A percentile compares a stretch with the other conserved stretches of the same genome.
phyloP scores from a whole-genome alignment of 768 basidiomycete species.

The Cystofilobasidium capitatum region DNA sequence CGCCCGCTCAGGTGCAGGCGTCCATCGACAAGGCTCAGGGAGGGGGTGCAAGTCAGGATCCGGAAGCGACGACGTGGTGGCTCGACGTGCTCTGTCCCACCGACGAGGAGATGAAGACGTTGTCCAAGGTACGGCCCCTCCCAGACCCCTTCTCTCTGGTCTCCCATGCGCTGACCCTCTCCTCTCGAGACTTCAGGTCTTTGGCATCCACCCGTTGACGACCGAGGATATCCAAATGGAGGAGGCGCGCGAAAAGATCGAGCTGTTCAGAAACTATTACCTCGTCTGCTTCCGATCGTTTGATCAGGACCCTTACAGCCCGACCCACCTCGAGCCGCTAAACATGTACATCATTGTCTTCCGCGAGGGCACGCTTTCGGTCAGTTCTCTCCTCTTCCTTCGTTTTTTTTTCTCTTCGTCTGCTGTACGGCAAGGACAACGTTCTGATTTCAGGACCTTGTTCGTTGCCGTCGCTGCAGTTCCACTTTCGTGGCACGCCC shows the following conservation, averaged over 20 bases:
- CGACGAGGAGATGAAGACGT: constrained; percentile 95
- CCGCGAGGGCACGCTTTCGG: constrained; percentile 88
- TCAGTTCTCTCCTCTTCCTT: constrained; percentile 43
- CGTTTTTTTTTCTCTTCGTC: not conserved
- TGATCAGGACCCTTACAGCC: constrained; percentile 95
- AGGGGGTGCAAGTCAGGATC: constrained; percentile 43
- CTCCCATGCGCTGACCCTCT: not conserved
- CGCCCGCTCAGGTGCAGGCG: no score
- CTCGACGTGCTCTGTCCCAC: constrained; percentile 85
- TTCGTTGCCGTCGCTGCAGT: constrained; percentile 44
- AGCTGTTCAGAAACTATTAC: constrained; percentile 96
- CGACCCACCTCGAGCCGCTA: constrained; percentile 90
- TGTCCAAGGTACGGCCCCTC: constrained; percentile 60
- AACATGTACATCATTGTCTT: constrained; percentile 99
- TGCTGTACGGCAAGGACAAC: not conserved
- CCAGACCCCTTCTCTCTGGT: not conserved
- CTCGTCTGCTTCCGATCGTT: constrained; percentile 98
- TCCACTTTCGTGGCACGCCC: constrained; percentile 93
- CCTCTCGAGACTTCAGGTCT: constrained; percentile 53
- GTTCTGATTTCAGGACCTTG: not conserved
- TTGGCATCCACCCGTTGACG: constrained; percentile 91
- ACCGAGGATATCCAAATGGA: constrained; percentile 99
- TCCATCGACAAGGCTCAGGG: constrained; percentile 7
- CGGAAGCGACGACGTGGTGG: constrained; percentile 82
- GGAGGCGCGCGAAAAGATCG: constrained; percentile 98